Conservation (phyloP, 2,329 filamentous ascomycete genomes). For the Fusarium nelsonii region DNA sequence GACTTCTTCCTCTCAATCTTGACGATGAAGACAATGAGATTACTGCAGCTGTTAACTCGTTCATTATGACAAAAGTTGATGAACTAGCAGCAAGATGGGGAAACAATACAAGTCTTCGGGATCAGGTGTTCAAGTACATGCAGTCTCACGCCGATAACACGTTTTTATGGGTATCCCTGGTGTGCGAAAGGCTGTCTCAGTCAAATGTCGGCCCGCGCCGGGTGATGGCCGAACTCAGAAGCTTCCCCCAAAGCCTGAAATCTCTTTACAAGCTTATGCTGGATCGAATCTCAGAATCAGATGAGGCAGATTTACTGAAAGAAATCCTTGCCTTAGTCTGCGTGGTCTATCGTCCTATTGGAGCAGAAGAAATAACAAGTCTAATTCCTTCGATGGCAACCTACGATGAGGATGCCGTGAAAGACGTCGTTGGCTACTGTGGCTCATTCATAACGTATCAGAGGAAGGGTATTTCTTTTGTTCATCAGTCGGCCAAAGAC, state of each 20-base stretch:
- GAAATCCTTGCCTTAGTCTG: conserved; percentile 52
- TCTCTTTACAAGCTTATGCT: conserved; percentile 57
- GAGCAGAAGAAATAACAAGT: conserved; percentile 50
- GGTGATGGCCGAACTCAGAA: neutral
- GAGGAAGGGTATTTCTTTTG: conserved; percentile 50
- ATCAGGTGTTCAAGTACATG: neutral
- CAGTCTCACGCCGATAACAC: neutral
- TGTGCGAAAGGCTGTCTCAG: neutral
- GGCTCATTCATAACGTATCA: conserved; percentile 56
- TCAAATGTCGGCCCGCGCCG: neutral
- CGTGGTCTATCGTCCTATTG: conserved; percentile 54
- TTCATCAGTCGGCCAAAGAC: conserved; percentile 61
- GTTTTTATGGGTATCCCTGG: neutral
- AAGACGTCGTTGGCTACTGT: conserved; percentile 51
- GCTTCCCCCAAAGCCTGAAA: neutral
- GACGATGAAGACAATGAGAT: neutral
- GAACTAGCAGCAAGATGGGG: neutral
- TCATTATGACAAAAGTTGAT: neutral
- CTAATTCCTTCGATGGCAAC: neutral
- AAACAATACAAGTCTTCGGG: neutral
- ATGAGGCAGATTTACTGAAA: conserved; percentile 50
- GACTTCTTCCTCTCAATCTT: neutral
- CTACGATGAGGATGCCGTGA: conserved; percentile 28
- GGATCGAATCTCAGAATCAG: conserved; percentile 45
- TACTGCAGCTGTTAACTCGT: neutral